phyloP scores from a whole-genome alignment of 805 yeast genomes.

The Candida fluviatilis region DNA sequence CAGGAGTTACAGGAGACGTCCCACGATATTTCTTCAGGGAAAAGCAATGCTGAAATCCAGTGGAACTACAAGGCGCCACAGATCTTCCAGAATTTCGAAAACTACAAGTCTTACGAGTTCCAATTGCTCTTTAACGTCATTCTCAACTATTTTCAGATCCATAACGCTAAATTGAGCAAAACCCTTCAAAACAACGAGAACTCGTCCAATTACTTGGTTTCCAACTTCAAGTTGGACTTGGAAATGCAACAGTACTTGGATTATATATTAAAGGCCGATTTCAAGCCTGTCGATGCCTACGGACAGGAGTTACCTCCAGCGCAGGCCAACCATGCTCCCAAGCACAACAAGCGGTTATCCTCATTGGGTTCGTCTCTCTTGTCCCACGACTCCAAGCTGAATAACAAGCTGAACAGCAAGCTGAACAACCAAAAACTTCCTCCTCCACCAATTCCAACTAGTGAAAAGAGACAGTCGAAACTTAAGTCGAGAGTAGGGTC shows the following conservation, averaged over 20 bases:
- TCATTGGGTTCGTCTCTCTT: constrained; percentile 1
- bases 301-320: constrained; percentile 3
- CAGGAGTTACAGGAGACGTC: constrained; percentile 39
- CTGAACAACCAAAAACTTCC: constrained; percentile 2
- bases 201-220: constrained; percentile 61
- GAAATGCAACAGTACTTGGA: constrained; percentile 38
- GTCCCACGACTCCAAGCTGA: constrained; percentile 1
- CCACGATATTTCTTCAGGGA: constrained; percentile 15
- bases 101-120: constrained; percentile 60
- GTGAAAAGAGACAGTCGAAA: constrained; percentile 28
- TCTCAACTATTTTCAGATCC: constrained; percentile 51
- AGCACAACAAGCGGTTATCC: constrained; percentile 5
- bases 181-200: constrained; percentile 47
- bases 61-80: constrained; percentile 82
- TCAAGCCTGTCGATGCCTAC: constrained; percentile 8
- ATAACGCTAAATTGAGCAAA: constrained; percentile 20
- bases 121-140: constrained; percentile 56
- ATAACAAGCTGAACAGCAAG: no score
- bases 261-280: constrained; percentile 24
- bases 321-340: constrained; percentile 5
- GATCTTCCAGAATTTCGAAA: constrained; percentile 70
- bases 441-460: constrained; percentile 5
- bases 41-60: constrained; percentile 41
- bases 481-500: constrained; percentile 74
- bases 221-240: constrained; percentile 30